Conservation (phyloP, 1,284 basidiomycete species). For the Mycosarcoma mackinlayi region DNA sequence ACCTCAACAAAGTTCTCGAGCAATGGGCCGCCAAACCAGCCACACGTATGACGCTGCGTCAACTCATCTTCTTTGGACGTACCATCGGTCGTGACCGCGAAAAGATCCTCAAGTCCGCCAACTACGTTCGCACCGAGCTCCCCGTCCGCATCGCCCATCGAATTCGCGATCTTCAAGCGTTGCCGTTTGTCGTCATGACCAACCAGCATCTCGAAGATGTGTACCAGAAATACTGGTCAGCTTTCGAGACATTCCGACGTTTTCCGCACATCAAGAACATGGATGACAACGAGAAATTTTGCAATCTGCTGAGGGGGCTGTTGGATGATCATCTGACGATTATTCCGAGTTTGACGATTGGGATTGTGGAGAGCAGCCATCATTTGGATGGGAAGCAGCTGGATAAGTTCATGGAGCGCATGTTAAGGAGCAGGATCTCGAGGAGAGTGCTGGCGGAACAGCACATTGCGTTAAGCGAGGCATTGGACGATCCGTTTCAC, state of each 20-base stretch:
- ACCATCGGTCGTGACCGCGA: constrained; percentile 52
- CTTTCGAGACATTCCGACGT: constrained; percentile 74
- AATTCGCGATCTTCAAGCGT: constrained; percentile 82
- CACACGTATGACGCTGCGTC: constrained; percentile 80
- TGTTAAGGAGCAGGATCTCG: constrained; percentile 89
- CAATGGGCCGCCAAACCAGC: constrained; percentile 81
- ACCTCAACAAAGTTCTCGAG: constrained; percentile 85
- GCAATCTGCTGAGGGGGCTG: constrained; percentile 76
- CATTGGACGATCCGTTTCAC: constrained; percentile 65
- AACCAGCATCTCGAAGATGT: constrained; percentile 85
- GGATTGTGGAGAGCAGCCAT: constrained; percentile 73
- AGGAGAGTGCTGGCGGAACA: constrained; percentile 88
- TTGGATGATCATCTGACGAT: constrained; percentile 76
- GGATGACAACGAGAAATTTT: constrained; percentile 82
- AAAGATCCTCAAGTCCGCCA: constrained; percentile 74
- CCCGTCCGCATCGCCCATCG: constrained; percentile 89
- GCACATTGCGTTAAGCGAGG: constrained; percentile 82
- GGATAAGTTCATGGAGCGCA: constrained; percentile 88
- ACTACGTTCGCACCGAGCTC: constrained; percentile 87
- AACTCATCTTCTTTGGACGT: constrained; percentile 74
- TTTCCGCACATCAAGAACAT: constrained; percentile 80
- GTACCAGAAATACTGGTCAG: constrained; percentile 74
- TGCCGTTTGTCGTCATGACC: constrained; percentile 88
- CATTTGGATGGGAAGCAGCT: constrained; percentile 81
- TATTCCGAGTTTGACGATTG: constrained; percentile 57